Evolutionary conservation across 2,329 filamentous ascomycete genomes (phyloP), one percentile per base, ranked within the genome.

Genomic region (Apiospora marii): DNA sequence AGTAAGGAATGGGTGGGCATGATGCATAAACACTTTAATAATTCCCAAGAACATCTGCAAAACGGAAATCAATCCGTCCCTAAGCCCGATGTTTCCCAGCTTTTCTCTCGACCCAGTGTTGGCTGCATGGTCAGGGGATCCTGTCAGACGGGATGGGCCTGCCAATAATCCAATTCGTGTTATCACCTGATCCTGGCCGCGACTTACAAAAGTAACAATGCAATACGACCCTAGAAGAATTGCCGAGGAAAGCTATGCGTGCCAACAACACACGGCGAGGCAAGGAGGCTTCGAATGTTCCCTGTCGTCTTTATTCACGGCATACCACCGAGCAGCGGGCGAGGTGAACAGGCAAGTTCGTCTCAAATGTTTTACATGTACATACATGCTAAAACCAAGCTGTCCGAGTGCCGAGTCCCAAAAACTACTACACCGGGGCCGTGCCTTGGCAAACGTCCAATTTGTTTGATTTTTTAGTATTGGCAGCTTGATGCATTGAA

Each of bases 131-230:
- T 64, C 58, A 64, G 34, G 58, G 58, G 58, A 64, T 64, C 58
- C 58, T 64, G 58, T 64, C 58, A 64, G n/a, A 64, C 58, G 58
- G 58, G 58, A 64, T 64, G 58, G 58, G 58, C 58, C 58, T 64
- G 58, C n/a, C 58, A 64, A 64, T 64, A 64, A 61, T 22, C 22
- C 44, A n/a, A n/a, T 41, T 64, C 58, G 30, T 64, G 22, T 41
- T 64, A 64, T 64, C 58, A 64, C 34, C 34, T 41, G 58, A 64
- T 64, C 58, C 58, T 41, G 34, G 58, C 34, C 30, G n/a, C 58
- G 8, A 41, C 58, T 64, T 64, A 41, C 58, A 41, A 64, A 64
- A 12, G 30, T 41, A 37, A 24, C 34, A 22, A 64, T 64, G 58
- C 58, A 64, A 64, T 64, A 41, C 58, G 34, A 64, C 58, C 58